phyloP scores from a whole-genome alignment of 768 basidiomycete genomes.

The Podaxis rugospora region DNA sequence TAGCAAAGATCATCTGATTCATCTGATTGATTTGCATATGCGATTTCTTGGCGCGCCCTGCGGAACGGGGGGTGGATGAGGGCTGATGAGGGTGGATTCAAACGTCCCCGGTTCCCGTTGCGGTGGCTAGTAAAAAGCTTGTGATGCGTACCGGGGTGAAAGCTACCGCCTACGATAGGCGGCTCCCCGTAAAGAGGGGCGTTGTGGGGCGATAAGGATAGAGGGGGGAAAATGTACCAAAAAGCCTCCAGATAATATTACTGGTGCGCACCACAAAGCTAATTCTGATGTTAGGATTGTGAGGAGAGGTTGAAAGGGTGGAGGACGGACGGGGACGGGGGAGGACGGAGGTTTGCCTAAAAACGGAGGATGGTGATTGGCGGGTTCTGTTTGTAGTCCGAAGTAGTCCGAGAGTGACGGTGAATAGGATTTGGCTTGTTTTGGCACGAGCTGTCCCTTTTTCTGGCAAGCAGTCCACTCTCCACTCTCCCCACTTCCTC shows the following conservation, averaged over 20 bases:
- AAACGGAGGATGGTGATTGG: slow-evolving; percentile 10
- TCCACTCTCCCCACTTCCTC: slow-evolving; percentile 19
- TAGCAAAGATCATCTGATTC: background rate
- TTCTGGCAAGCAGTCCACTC: background rate
- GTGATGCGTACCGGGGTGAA: slow-evolving; percentile 1
- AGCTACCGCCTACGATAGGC: background rate
- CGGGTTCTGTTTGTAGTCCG: slow-evolving; percentile 25
- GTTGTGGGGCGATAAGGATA: background rate
- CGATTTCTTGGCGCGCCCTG: background rate
- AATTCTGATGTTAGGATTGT: background rate
- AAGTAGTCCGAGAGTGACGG: slow-evolving; percentile 26
- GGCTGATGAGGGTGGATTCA: background rate
- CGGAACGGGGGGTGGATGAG: background rate
- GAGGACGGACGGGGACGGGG: background rate
- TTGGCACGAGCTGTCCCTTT: slow-evolving; percentile 15
- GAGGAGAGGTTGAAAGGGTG: background rate
- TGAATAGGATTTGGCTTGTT: slow-evolving; percentile 15
- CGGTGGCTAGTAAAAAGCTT: background rate
- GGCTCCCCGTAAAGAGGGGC: background rate
- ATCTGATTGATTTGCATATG: background rate
- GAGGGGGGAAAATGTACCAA: background rate
- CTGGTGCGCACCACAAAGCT: background rate
- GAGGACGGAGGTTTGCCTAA: background rate
- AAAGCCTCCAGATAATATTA: background rate
- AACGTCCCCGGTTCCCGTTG: background rate